Conservation (phyloP, 768 basidiomycete genomes). For the Suillus discolor region DNA sequence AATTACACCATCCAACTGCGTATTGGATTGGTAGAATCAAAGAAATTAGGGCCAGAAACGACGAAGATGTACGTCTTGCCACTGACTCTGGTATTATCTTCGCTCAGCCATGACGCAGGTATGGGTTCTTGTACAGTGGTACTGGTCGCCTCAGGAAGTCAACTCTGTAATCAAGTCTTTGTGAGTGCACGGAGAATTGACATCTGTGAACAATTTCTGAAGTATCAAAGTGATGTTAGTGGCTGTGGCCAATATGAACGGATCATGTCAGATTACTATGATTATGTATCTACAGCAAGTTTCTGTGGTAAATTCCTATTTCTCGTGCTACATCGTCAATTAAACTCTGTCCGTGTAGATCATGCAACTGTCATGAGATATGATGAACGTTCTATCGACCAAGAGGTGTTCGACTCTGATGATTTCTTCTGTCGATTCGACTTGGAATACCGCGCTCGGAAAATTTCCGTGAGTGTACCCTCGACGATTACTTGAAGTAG, state of each 20-base stretch:
- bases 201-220: neutral
- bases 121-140: slow-evolving; percentile 59
- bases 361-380: slow-evolving; percentile 37
- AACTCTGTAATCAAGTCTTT: slow-evolving; percentile 46
- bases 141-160: slow-evolving; percentile 53
- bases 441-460: slow-evolving; percentile 36
- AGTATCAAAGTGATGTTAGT: slow-evolving; percentile 36
- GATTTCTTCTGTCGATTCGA: slow-evolving; percentile 53
- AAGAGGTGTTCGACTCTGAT: slow-evolving; percentile 39
- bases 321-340: neutral
- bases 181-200: slow-evolving; percentile 34
- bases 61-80: slow-evolving; percentile 31
- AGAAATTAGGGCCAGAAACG: slow-evolving; percentile 41
- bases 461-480: slow-evolving; percentile 37
- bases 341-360: slow-evolving; percentile 34
- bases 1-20: slow-evolving; percentile 33
- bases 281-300: slow-evolving; percentile 46
- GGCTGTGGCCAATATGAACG: slow-evolving; percentile 51
- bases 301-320: slow-evolving; percentile 44
- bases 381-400: slow-evolving; percentile 41
- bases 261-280: slow-evolving; percentile 48
- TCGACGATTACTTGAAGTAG: neutral
- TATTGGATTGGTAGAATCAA: slow-evolving; percentile 56
- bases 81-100: neutral
- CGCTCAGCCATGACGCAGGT: slow-evolving; percentile 37